Percentiles rank a stretch among this genome's conserved stretches.
phyloP scores from a whole-genome alignment of 2,329 filamentous ascomycete genomes.

The Trichoderma atroviride region DNA sequence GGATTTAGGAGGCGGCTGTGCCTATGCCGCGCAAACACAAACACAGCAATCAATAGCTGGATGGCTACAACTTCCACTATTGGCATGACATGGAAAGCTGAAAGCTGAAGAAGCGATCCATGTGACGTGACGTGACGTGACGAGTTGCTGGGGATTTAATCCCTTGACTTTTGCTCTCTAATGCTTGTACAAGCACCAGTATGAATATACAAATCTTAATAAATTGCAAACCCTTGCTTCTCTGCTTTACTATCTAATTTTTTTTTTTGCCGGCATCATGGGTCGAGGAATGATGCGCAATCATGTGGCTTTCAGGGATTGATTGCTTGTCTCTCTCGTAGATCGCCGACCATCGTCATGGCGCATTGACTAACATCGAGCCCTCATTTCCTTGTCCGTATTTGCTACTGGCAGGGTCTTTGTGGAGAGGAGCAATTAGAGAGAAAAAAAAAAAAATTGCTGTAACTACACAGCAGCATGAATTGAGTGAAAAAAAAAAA shows the following conservation, averaged over 20 bases:
- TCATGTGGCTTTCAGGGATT: not conserved
- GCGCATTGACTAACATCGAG: not conserved
- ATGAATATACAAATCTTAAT: not conserved
- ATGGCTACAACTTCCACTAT: not conserved
- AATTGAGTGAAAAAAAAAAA: not conserved
- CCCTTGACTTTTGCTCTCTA: too few relatives aligned
- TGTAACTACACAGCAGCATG: too few relatives aligned
- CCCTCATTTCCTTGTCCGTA: not conserved
- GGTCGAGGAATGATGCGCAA: not conserved
- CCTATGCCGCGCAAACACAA: not conserved
- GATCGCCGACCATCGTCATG: not conserved
- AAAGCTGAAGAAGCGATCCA: not conserved
- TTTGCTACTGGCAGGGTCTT: not conserved
- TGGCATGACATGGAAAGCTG: not conserved
- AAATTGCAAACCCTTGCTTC: not conserved
- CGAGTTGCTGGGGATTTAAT: not conserved
- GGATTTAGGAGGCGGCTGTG: slow-evolving; percentile 15
- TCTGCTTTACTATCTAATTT: not conserved
- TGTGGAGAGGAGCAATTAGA: not conserved
- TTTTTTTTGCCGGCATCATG: not conserved
- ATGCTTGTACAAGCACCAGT: not conserved
- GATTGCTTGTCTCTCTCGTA: not conserved
- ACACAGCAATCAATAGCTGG: too few relatives aligned
- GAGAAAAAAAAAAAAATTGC: not conserved
- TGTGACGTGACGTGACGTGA: slow-evolving; percentile 2